Percentiles rank a stretch among this genome's conserved stretches.
These are phyloP conservation scores for Trichoderma sp. DNA, from an alignment of 2,329 filamentous ascomycete species.

Conservation along the genomic window DNA sequence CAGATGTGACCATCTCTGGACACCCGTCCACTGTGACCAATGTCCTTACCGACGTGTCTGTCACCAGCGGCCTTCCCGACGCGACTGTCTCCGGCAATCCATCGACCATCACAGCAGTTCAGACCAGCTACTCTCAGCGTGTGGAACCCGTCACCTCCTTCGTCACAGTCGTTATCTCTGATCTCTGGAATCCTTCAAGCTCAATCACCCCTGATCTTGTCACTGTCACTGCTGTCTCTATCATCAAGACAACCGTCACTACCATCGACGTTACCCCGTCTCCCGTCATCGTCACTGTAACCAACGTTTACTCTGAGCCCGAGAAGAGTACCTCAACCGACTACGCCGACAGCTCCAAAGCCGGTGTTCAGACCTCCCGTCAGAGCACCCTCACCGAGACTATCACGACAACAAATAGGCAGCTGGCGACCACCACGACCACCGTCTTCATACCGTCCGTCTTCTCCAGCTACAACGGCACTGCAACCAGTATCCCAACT, in stretches of 20 bases:
- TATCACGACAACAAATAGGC: constrained; percentile 32
- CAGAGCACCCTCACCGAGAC: constrained; percentile 32
- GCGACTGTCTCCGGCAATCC: constrained; percentile 33
- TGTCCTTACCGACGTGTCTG: constrained; percentile 25
- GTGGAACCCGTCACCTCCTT: constrained; percentile 21
- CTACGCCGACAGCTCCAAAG: constrained; percentile 27
- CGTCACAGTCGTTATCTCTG: constrained; percentile 31
- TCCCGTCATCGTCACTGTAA: constrained; percentile 28
- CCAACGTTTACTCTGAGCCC: constrained; percentile 17
- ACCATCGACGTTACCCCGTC: constrained; percentile 23
- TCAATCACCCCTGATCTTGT: constrained; percentile 18
- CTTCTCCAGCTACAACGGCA: constrained; percentile 32
- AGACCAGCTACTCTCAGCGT: constrained; percentile 26
- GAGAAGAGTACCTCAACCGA: constrained; percentile 2
- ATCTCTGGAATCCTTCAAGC: constrained; percentile 28
- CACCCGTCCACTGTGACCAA: constrained; percentile 32
- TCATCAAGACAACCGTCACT: constrained; percentile 28
- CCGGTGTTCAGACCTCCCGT: constrained; percentile 20
- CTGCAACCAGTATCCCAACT: constrained; percentile 23
- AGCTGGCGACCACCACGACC: constrained; percentile 30
- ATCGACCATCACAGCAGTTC: constrained; percentile 31
- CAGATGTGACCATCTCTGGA: constrained; percentile 30
- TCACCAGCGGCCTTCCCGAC: constrained; percentile 27
- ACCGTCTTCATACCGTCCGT: constrained; percentile 31
- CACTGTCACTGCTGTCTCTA: constrained; percentile 29